phyloP scores from a whole-genome alignment of 2,329 filamentous ascomycete genomes.

The Cyphellophora europaea region DNA sequence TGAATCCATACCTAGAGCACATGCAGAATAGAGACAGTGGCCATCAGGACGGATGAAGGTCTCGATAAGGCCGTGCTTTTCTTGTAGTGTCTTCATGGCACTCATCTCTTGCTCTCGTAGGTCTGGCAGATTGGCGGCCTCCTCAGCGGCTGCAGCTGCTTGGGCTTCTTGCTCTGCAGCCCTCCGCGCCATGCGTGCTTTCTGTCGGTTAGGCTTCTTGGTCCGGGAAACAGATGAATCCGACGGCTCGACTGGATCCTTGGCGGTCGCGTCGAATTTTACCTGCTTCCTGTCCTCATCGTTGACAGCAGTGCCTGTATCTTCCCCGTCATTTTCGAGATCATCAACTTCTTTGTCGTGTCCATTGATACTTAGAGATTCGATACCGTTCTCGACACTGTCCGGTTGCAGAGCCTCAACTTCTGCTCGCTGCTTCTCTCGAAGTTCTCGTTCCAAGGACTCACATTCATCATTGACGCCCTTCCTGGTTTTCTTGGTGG shows the following conservation, averaged over 20 bases:
- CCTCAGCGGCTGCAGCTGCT: constrained; percentile 57
- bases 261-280: constrained; percentile 2
- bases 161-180: constrained; percentile 73
- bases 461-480: constrained; percentile 61
- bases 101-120: constrained; percentile 60
- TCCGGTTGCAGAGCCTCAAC: constrained; percentile 14
- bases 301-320: constrained; percentile 14
- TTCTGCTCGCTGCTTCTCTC: constrained; percentile 39
- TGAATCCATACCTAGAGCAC: constrained; percentile 66
- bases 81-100: constrained; percentile 61
- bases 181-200: constrained; percentile 79
- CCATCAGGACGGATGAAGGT: constrained; percentile 80
- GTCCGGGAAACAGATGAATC: constrained; percentile 14
- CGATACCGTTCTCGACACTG: constrained; percentile 6
- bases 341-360: no score
- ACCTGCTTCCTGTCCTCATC: constrained; percentile 8
- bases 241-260: constrained; percentile 4
- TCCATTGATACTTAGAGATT: not conserved
- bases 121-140: constrained; percentile 67
- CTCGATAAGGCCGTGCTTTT: constrained; percentile 56
- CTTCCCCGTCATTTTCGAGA: no score
- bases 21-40: constrained; percentile 86
- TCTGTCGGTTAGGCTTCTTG: constrained; percentile 83
- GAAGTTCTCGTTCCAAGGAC: constrained; percentile 45
- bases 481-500: constrained; percentile 70